Percentiles rank a stretch among this genome's conserved stretches.
Evolutionary conservation across 2,329 filamentous ascomycete species (phyloP).

Genomic region (Eurotiales sp.): DNA sequence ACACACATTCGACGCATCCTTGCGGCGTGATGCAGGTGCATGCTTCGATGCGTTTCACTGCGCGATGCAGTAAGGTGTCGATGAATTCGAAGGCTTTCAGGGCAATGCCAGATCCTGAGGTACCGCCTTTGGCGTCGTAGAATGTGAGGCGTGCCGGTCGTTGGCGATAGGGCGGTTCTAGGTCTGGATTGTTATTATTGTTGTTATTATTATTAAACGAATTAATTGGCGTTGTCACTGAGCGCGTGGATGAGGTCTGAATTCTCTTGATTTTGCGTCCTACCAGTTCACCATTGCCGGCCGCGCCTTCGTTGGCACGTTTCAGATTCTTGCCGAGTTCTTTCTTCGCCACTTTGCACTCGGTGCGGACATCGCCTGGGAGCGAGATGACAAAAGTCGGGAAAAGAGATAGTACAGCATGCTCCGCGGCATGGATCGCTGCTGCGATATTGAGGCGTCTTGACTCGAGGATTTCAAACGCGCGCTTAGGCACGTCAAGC

Average conservation of each 20-base stretch:
- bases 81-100: slow-evolving; percentile 93
- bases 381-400: slow-evolving; percentile 87
- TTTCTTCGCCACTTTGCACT: slow-evolving; percentile 86
- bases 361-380: slow-evolving; percentile 87
- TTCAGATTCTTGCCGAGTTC: slow-evolving; percentile 67
- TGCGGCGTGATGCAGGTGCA: slow-evolving; percentile 65
- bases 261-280: slow-evolving; percentile 1
- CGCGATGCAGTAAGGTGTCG: slow-evolving; percentile 71
- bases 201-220: slow-evolving; percentile 1
- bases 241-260: slow-evolving; percentile 6
- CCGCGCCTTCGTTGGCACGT: slow-evolving; percentile 24
- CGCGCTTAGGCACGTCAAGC: slow-evolving; percentile 80
- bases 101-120: slow-evolving; percentile 77
- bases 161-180: slow-evolving; percentile 56
- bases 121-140: slow-evolving; percentile 90
- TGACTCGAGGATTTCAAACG: slow-evolving; percentile 72
- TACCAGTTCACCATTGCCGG: background rate
- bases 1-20: slow-evolving; percentile 88
- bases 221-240: background rate
- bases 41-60: slow-evolving; percentile 68
- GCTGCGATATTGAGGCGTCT: slow-evolving; percentile 76
- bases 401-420: slow-evolving; percentile 80
- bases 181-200: slow-evolving; percentile 4
- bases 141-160: slow-evolving; percentile 85
- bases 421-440: slow-evolving; percentile 91